Evolutionary conservation across 2,329 filamentous ascomycete species (phyloP), one percentile per base, ranked within the genome.

Genomic region (Esteya vermicola): DNA sequence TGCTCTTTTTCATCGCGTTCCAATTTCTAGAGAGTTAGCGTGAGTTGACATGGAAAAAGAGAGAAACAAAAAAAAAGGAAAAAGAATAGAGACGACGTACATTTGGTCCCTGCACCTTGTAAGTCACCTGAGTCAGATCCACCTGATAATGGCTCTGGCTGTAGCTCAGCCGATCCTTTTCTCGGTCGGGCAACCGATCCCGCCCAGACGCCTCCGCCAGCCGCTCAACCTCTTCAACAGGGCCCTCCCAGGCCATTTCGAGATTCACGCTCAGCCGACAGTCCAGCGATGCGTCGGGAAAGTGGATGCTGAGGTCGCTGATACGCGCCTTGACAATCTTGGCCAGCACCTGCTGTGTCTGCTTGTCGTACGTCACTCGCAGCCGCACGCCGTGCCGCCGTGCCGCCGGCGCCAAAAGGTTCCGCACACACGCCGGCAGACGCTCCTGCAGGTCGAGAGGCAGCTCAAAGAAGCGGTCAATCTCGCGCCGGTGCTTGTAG

Each of bases 191-290:
- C 48, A 58, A 57, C 22, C 53, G 51, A 52, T 63, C 52, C 53
- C 65, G 48, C 41, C 57, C 47, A 49, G 59, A 39, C 47, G 55
- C 51, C 32, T 51, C 57, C 36, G 43, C 52, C 38, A 60, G 42
- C 20, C 57, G 52, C 49, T 72, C 65, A 13, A 77, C 56, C 43
- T 75, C 71, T 30, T 72, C 64, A 4, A 76, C 66, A 0, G 82
- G 52, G 2, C 86, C 85, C 4, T 85, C 71, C 64, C 79, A 93
- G 40, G 80, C 72, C 73, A 93, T 86, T 73, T 98, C 93, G 3
- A 98, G 71, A 54, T 94, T 96, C 53, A 98, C 78, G 51, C 85
- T 93, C 49, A 98, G 79, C 10, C 91, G 83, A 60, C 86, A 94
- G 59, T 98, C 91, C 52, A 95, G 83, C 4, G 75, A 74, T 9